Conservation (phyloP, 345 rosid genomes). For the Boechera stricta region DNA sequence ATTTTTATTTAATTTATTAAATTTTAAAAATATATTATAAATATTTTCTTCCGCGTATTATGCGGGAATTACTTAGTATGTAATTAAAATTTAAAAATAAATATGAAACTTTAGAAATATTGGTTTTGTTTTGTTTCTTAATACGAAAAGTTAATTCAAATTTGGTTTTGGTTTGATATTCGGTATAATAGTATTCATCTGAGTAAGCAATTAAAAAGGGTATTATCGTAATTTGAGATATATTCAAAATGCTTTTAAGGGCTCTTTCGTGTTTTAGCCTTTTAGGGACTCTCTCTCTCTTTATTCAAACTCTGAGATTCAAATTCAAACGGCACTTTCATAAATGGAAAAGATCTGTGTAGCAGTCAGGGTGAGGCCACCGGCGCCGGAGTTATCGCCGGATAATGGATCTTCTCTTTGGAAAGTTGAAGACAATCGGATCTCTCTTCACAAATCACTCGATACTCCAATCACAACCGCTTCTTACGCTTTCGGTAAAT, state of each 20-base stretch:
- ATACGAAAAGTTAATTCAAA: too few relatives aligned
- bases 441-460: constrained; percentile 74
- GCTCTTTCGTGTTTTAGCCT: neutral
- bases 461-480: constrained; percentile 73
- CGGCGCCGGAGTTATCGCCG: constrained; percentile 54
- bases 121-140: too few relatives aligned
- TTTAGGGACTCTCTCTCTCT: too few relatives aligned
- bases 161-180: too few relatives aligned
- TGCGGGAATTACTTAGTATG: too few relatives aligned
- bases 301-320: neutral
- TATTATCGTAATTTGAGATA: neutral
- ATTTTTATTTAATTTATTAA: too few relatives aligned
- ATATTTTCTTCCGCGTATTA: too few relatives aligned
- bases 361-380: constrained; percentile 81
- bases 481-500: constrained; percentile 80
- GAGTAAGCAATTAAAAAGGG: too few relatives aligned
- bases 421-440: constrained; percentile 66
- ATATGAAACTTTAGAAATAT: too few relatives aligned
- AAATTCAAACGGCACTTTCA: constrained; percentile 44
- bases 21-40: too few relatives aligned
- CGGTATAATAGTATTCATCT: too few relatives aligned
- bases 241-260: constrained; percentile 30
- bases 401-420: constrained; percentile 47
- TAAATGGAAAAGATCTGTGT: constrained; percentile 94
- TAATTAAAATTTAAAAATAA: too few relatives aligned